phyloP scores from a whole-genome alignment of 495 filamentous ascomycete genomes.

The Xylaria sp. region DNA sequence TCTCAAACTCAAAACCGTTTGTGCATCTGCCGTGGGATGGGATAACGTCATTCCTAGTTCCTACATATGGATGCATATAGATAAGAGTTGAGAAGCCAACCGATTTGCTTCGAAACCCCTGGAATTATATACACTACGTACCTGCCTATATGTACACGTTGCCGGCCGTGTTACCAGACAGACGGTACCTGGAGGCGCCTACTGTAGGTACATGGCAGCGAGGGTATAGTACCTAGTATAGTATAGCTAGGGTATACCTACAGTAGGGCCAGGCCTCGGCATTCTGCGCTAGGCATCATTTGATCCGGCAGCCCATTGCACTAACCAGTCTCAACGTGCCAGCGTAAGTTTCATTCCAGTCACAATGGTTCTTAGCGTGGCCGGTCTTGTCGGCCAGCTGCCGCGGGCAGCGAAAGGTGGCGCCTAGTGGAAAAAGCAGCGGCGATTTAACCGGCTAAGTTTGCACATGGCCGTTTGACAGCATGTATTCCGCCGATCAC shows the following conservation, averaged over 20 bases:
- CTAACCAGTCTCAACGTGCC: not conserved
- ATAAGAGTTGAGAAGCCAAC: not conserved
- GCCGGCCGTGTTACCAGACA: not conserved
- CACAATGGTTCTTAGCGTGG: not conserved
- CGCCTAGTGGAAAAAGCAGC: not conserved
- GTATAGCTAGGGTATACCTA: too few species aligned
- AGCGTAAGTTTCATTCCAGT: not conserved
- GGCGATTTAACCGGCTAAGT: slow-evolving; percentile 3
- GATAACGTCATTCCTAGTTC: slow-evolving; percentile 17
- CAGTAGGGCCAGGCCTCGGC: too few species aligned
- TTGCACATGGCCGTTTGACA: not conserved
- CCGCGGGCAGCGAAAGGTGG: not conserved
- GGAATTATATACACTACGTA: too few species aligned
- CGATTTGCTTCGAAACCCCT: not conserved
- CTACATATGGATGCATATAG: too few species aligned
- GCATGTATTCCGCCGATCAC: not conserved
- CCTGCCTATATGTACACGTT: too few species aligned
- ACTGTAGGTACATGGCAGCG: not conserved
- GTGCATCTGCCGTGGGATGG: slow-evolving; percentile 7
- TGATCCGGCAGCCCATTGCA: not conserved
- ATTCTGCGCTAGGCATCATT: too few species aligned
- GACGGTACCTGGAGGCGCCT: not conserved
- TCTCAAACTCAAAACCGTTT: slow-evolving; percentile 4
- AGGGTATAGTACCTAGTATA: not conserved
- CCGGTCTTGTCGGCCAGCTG: slow-evolving; percentile 1